Conservation (phyloP, 2,329 filamentous ascomycete genomes). For the Neonectria hederae region DNA sequence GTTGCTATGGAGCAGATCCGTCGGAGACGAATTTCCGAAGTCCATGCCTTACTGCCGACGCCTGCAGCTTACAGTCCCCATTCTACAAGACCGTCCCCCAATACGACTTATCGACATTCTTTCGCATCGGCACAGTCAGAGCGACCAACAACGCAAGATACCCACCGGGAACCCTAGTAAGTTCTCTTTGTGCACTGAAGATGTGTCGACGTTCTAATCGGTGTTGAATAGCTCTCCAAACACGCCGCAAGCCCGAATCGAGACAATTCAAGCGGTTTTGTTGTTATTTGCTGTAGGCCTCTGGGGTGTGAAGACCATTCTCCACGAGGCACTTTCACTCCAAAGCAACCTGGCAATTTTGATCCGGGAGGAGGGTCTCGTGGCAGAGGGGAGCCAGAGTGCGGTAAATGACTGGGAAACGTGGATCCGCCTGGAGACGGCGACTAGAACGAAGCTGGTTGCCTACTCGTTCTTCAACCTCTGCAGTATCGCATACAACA, state of each 20-base stretch:
- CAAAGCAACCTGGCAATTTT: conserved; percentile 67
- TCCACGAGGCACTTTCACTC: conserved; percentile 67
- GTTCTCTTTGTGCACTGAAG: conserved; percentile 36
- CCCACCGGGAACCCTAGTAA: conserved; percentile 68
- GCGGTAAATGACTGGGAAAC: conserved; percentile 64
- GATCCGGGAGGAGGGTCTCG: conserved; percentile 66
- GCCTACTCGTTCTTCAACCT: conserved; percentile 71
- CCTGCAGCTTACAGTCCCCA: conserved; percentile 68
- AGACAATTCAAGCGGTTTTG: conserved; percentile 72
- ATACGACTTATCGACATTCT: conserved; percentile 65
- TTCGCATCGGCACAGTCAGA: conserved; percentile 68
- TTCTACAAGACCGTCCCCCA: conserved; percentile 67
- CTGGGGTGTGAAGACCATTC: conserved; percentile 68
- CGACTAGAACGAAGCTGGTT: conserved; percentile 67
- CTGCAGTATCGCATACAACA: conserved; percentile 70
- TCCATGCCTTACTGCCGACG: conserved; percentile 65
- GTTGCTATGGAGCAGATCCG: conserved; percentile 68
- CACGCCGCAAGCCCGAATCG: conserved; percentile 66
- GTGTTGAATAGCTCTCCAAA: conserved; percentile 60
- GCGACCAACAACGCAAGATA: conserved; percentile 65
- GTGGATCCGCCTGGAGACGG: conserved; percentile 67
- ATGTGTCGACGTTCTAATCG: conserved; percentile 9
- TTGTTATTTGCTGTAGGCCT: conserved; percentile 68
- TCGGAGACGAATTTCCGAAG: conserved; percentile 64
- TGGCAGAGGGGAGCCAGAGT: conserved; percentile 58